A percentile compares a stretch with the other conserved stretches of the same genome.
phyloP scores from a whole-genome alignment of 139 green algal species.

The Volvox africanus region DNA sequence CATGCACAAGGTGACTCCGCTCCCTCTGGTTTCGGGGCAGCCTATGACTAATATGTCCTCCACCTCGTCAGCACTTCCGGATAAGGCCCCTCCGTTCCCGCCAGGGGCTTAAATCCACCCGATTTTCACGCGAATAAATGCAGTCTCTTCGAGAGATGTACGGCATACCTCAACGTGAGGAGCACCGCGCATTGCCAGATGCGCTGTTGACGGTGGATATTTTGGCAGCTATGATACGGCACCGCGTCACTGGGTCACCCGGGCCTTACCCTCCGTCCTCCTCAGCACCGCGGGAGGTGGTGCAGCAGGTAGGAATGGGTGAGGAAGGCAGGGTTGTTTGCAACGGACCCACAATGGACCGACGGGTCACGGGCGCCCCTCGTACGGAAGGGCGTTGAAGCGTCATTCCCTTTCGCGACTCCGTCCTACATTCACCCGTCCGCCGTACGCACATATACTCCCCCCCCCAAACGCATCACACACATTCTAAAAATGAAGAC shows the following conservation, averaged over 20 bases:
- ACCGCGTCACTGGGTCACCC: not conserved
- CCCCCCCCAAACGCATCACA: not conserved
- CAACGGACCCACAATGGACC: not conserved
- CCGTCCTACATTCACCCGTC: not conserved
- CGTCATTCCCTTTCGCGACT: not conserved
- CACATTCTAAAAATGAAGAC: not conserved
- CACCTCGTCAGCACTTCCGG: too few species aligned
- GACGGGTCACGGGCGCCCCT: not conserved
- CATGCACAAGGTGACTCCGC: too few species aligned
- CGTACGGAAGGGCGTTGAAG: too few species aligned
- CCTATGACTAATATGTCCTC: too few species aligned
- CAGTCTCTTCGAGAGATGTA: constrained; percentile 1
- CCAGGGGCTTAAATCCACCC: too few species aligned
- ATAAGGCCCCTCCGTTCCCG: too few species aligned
- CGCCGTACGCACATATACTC: not conserved
- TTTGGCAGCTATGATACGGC: constrained; percentile 19
- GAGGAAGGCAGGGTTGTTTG: not conserved
- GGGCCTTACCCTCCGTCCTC: too few species aligned
- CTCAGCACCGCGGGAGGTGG: not conserved
- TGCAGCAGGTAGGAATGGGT: constrained; percentile 14
- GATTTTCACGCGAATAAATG: too few species aligned
- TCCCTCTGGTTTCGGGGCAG: too few species aligned
- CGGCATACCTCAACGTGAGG: not conserved
- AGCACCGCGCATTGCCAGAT: constrained; percentile 31
- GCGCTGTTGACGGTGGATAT: not conserved